Conservation (phyloP, 73 alveolate genomes). For the Paramecium sonneborni region DNA sequence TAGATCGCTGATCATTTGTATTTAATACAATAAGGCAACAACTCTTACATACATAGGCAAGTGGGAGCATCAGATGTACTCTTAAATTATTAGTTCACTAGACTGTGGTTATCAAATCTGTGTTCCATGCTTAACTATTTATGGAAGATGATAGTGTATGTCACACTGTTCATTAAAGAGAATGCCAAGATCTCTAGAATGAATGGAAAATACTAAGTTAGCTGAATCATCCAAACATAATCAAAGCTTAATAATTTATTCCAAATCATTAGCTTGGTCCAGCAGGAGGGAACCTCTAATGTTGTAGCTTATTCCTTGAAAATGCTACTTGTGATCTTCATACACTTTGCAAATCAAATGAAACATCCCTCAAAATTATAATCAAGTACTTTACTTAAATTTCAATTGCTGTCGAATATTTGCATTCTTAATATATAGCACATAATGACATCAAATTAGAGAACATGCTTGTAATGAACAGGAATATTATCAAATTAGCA, state of each 20-base stretch:
- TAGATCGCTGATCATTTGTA: conserved; percentile 22
- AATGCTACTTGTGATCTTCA: conserved; percentile 32
- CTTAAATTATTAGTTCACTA: not conserved
- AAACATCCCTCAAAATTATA: not conserved
- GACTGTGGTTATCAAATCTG: conserved; percentile 43
- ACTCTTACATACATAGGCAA: conserved; percentile 39
- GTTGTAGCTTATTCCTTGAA: conserved; percentile 43
- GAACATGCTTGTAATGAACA: not conserved
- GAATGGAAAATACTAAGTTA: conserved; percentile 44
- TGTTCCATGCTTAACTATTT: conserved; percentile 26
- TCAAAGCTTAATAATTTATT: not conserved
- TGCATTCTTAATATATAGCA: conserved; percentile 9
- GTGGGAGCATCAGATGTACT: conserved; percentile 9
- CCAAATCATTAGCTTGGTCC: not conserved
- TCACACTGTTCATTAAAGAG: conserved; percentile 9
- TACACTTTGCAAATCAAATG: conserved; percentile 47
- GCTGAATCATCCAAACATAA: conserved; percentile 45
- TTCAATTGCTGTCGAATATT: conserved; percentile 29
- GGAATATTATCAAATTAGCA: conserved; percentile 20
- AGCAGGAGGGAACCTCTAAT: not conserved
- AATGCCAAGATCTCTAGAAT: conserved; percentile 31
- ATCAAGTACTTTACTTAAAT: conserved; percentile 35
- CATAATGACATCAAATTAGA: conserved; percentile 57
- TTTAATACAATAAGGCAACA: conserved; percentile 46
- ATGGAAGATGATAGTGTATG: conserved; percentile 24